These are phyloP conservation scores for Anthoceros angustus DNA, from an alignment of 225 moss, liverwort and hornwort species.

Conservation along the genomic window DNA sequence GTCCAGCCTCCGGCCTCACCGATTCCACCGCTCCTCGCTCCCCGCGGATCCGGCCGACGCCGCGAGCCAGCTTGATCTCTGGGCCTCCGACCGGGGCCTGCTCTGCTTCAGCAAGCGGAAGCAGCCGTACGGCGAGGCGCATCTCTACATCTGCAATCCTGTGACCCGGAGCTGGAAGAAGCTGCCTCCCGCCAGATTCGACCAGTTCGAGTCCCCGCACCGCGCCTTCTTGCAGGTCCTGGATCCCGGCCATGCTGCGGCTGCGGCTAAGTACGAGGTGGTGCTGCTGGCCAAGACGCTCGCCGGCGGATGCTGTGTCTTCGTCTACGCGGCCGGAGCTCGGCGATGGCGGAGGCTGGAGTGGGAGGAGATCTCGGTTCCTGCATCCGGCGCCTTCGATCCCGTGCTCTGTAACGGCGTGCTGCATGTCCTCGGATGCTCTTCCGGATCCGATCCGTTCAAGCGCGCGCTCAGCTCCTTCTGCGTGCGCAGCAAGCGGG, in stretches of 20 bases:
- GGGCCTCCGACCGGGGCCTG: not conserved
- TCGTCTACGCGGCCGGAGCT: not conserved
- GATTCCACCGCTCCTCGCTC: not conserved
- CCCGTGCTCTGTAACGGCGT: not conserved
- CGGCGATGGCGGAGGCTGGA: not conserved
- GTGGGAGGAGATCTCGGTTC: not conserved
- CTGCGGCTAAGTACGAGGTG: not conserved
- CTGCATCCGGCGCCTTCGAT: not conserved
- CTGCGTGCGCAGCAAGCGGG: not conserved
- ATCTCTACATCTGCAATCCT: not conserved
- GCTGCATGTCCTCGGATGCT: not conserved
- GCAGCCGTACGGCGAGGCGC: slow-evolving; percentile 1
- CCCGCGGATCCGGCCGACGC: not conserved
- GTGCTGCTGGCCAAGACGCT: not conserved
- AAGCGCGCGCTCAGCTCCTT: not conserved
- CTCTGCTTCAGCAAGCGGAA: slow-evolving; percentile 4
- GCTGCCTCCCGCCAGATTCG: not conserved
- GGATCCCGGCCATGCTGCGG: not conserved
- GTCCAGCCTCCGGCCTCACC: not conserved
- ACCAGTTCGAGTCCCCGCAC: not conserved
- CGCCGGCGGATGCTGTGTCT: not conserved
- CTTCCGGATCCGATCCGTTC: not conserved
- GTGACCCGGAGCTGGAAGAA: not conserved
- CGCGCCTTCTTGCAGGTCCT: not conserved
- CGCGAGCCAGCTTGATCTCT: not conserved